These are phyloP conservation scores for Mortierella polycephala DNA, from an alignment of 371 early-diverging fungal genomes.

Conservation along the genomic window DNA sequence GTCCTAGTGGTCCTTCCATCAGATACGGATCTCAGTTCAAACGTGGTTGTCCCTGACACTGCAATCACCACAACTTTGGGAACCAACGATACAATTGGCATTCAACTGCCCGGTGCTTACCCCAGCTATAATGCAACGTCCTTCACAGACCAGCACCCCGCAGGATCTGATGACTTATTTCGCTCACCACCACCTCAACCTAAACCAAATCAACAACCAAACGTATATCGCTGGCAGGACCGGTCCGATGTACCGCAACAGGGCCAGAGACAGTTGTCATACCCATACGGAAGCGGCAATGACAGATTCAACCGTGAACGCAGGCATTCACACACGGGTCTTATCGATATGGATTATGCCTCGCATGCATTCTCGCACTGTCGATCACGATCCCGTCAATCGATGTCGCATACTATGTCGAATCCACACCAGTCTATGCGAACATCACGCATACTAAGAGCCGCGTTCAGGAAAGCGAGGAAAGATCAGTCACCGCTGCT, in stretches of 20 bases:
- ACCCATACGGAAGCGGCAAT: not conserved
- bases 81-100: conserved; percentile 24
- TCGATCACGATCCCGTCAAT: conserved; percentile 20
- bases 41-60: conserved; percentile 37
- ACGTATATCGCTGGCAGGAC: not conserved
- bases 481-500: conserved; percentile 43
- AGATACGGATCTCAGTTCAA: conserved; percentile 45
- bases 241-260: conserved; percentile 2
- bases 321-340: conserved; percentile 42
- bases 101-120: conserved; percentile 2
- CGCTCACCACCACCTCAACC: conserved; percentile 1
- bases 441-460: conserved; percentile 27
- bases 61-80: conserved; percentile 46
- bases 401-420: conserved; percentile 7
- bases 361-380: not conserved
- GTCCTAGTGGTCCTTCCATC: conserved; percentile 44
- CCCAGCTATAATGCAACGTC: not conserved
- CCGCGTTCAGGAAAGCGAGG: conserved; percentile 35
- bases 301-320: conserved; percentile 11
- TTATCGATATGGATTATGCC: conserved; percentile 8
- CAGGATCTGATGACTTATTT: not conserved
- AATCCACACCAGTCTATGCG: conserved; percentile 25
- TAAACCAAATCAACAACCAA: conserved; percentile 11
- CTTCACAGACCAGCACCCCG: not conserved
- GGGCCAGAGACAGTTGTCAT: not conserved